Conservation (phyloP, 2,329 filamentous ascomycete genomes). For the Colletotrichum magnum region DNA sequence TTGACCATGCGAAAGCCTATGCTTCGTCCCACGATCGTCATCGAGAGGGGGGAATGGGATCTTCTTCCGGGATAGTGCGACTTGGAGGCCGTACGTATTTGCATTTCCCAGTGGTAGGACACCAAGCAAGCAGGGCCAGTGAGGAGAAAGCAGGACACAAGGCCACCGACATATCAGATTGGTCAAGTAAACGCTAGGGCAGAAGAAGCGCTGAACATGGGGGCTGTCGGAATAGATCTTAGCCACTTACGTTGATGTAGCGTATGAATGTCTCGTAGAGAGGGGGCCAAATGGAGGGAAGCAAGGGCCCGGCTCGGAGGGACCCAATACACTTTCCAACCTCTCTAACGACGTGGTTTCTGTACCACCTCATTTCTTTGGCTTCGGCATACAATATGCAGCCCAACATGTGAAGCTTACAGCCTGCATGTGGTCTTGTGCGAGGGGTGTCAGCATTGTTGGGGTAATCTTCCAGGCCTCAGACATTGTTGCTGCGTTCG, state of each 20-base stretch:
- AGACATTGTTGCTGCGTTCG: no score
- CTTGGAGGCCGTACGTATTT: no score
- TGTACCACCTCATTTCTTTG: conserved; percentile 9
- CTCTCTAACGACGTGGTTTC: neutral
- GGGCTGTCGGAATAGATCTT: neutral
- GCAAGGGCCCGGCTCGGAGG: neutral
- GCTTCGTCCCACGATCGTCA: no score
- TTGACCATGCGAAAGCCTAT: no score
- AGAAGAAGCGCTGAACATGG: conserved; percentile 5
- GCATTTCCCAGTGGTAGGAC: conserved; percentile 6
- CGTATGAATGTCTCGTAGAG: neutral
- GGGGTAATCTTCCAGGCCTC: neutral
- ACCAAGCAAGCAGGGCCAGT: neutral
- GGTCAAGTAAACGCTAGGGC: conserved; percentile 20
- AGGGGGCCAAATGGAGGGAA: neutral
- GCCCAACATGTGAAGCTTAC: neutral
- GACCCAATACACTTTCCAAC: neutral
- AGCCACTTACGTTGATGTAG: neutral
- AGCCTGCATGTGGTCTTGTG: conserved; percentile 4
- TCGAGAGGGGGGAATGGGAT: no score
- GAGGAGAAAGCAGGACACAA: neutral
- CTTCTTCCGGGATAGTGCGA: no score
- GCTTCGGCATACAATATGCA: neutral
- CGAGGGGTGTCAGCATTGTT: neutral
- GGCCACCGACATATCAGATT: conserved; percentile 4